Evolutionary conservation across 768 basidiomycete genomes (phyloP).

Genomic region (Coprinopsis sp.): DNA sequence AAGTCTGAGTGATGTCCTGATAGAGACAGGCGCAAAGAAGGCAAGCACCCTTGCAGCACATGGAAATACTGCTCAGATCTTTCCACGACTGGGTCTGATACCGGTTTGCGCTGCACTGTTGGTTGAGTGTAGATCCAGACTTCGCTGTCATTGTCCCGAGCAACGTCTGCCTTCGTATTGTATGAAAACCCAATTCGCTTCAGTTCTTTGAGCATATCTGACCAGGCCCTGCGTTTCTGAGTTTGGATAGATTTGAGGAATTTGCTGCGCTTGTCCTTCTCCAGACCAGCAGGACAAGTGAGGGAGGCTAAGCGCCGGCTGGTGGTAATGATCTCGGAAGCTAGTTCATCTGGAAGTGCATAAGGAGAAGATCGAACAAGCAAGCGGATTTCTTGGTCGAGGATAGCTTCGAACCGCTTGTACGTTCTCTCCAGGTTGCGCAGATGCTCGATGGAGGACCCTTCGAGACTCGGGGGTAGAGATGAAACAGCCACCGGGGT

Average conservation of each 20-base stretch:
- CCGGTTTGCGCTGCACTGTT: constrained; percentile 20
- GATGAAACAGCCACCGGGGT: background rate
- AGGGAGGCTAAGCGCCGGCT: constrained; percentile 51
- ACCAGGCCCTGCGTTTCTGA: constrained; percentile 87
- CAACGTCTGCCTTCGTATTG: constrained; percentile 66
- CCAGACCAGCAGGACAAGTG: constrained; percentile 36
- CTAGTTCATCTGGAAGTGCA: constrained; percentile 47
- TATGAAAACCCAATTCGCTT: constrained; percentile 72
- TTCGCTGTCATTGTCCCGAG: constrained; percentile 48
- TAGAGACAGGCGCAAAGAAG: constrained; percentile 57
- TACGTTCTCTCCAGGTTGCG: constrained; percentile 47
- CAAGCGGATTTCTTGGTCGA: constrained; percentile 37
- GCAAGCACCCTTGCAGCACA: constrained; percentile 60
- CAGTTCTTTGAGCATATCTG: constrained; percentile 86
- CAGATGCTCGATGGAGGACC: constrained; percentile 30
- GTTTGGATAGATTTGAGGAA: constrained; percentile 67
- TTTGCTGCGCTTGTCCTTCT: constrained; percentile 52
- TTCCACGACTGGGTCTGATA: constrained; percentile 18
- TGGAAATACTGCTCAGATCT: constrained; percentile 61
- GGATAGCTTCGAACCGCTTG: constrained; percentile 41
- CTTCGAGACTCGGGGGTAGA: background rate
- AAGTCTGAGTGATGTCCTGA: constrained; percentile 76
- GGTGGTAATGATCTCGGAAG: constrained; percentile 59
- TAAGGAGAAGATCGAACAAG: constrained; percentile 39
- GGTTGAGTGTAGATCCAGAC: constrained; percentile 69